Base-by-base conservation (phyloP, 2,329 filamentous ascomycete genomes). In the Penicillium sp. region DNA sequence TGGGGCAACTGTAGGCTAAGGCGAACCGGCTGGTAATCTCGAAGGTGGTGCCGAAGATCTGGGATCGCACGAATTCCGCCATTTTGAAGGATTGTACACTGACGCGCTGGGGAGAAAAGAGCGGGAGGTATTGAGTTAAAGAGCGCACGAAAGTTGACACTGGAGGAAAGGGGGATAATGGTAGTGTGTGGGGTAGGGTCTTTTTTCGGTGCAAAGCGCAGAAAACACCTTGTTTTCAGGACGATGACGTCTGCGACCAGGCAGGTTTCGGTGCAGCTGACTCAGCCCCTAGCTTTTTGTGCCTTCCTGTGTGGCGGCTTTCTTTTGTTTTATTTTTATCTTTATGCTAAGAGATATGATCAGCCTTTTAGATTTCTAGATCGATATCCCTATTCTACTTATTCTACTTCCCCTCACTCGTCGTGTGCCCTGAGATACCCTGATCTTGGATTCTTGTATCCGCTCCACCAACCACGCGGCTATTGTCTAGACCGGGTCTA, bases 1-100 rank as follows among this genome's bases (percentile, higher is more conserved):
- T 13, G 29, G 8, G 10, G 40, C 23, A 11, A 22, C 8, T 10
- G 18, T 20, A 31, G 48, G 22, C 27, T n/a, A 36, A 49, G 48
- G 13, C 65, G 54, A 82, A 96, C 89, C 93, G 87, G 74, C 90
- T 96, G 62, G 93, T 98, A 75, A 97, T 97, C 82, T 98, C 93
- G 69, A 98, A 98, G 62, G 93, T 97, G 54, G 93, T 98, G 70
- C 93, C 93, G 69, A 98, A 98, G 72, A 98, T 97, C 80, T 97
- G 91, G 69, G 91, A 90, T 74, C 93, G 87, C 68, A 98, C 89
- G 74, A 98, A 98, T 80, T 98, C 93, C 71, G 93, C 93, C 93
- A 98, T 97, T 70, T 68, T 84, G 81, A 48, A 47, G 32, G 27
- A 31, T 20, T 7, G 24, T n/a, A 40, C 28, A 16, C 37, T 24